phyloP scores from a whole-genome alignment of 257 asterid species.

The Primulina eburnea region DNA sequence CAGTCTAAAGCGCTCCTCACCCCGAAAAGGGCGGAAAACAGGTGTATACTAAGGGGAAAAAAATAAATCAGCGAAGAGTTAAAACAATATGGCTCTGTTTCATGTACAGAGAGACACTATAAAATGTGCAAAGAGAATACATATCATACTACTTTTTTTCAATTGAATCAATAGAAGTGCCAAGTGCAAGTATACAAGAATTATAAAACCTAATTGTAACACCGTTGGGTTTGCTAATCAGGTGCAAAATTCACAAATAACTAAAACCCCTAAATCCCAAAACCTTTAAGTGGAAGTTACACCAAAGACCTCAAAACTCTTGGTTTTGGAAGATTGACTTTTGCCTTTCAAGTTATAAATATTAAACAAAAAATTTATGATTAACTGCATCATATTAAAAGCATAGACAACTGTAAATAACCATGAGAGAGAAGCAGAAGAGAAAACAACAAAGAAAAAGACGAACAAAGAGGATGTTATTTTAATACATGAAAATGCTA shows the following conservation, averaged over 20 bases:
- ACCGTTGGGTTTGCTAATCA: background rate
- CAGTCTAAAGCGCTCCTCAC: no score
- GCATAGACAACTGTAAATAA: background rate
- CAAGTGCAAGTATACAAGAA: background rate
- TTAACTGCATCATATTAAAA: conserved; percentile 11
- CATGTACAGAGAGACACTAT: background rate
- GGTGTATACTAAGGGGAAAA: background rate
- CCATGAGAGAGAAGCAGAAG: conserved; percentile 21
- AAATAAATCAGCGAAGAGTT: background rate
- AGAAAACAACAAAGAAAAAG: conserved; percentile 16
- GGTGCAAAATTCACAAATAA: background rate
- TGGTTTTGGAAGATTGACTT: background rate
- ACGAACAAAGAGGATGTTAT: conserved; percentile 19
- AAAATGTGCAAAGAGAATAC: no score
- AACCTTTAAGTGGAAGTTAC: background rate
- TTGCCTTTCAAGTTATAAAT: background rate
- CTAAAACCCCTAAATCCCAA: background rate
- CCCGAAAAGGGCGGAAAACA: no score
- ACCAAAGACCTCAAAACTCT: conserved; percentile 5
- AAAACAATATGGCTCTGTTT: background rate
- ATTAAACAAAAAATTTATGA: background rate
- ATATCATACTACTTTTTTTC: background rate
- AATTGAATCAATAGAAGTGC: background rate
- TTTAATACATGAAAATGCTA: conserved; percentile 26
- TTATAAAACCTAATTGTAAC: background rate